A percentile compares a stretch with the other conserved stretches of the same genome.
These are phyloP conservation scores for Rhododendron simsii DNA, from an alignment of 148 eudicot species.

Conservation along the genomic window DNA sequence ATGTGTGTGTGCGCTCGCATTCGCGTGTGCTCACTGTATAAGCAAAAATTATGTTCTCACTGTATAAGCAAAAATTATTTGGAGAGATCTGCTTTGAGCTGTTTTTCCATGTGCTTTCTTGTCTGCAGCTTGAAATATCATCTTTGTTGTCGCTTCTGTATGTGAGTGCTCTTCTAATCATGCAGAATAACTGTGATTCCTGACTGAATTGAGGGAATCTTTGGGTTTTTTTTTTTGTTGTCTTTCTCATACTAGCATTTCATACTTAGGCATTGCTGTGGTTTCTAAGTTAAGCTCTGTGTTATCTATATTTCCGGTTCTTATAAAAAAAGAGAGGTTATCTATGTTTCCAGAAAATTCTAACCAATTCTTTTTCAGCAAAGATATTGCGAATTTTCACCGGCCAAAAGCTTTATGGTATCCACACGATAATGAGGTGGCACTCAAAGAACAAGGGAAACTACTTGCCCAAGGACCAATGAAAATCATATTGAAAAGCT, in stretches of 20 bases:
- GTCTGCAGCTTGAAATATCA: background rate
- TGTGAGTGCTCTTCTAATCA: background rate
- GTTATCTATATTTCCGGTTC: background rate
- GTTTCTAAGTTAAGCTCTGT: background rate
- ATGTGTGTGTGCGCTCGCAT: background rate
- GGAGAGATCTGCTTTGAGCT: background rate
- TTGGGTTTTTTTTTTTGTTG: background rate
- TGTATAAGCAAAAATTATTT: background rate
- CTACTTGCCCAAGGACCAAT: constrained; percentile 66
- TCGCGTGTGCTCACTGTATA: background rate
- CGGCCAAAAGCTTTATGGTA: constrained; percentile 96
- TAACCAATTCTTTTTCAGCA: constrained; percentile 40
- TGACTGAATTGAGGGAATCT: background rate
- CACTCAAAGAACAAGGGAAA: constrained; percentile 66
- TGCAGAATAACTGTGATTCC: background rate
- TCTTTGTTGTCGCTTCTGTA: background rate
- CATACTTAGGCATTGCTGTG: constrained; percentile 7
- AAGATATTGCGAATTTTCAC: constrained; percentile 92
- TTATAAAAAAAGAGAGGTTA: background rate
- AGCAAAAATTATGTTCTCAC: background rate
- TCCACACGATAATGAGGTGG: constrained; percentile 85
- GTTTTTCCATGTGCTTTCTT: background rate
- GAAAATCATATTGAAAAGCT: constrained; percentile 83
- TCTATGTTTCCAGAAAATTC: background rate
- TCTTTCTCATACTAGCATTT: background rate